Base-by-base conservation (phyloP, 2,329 filamentous ascomycete species). In the Aspergillus sp. region DNA sequence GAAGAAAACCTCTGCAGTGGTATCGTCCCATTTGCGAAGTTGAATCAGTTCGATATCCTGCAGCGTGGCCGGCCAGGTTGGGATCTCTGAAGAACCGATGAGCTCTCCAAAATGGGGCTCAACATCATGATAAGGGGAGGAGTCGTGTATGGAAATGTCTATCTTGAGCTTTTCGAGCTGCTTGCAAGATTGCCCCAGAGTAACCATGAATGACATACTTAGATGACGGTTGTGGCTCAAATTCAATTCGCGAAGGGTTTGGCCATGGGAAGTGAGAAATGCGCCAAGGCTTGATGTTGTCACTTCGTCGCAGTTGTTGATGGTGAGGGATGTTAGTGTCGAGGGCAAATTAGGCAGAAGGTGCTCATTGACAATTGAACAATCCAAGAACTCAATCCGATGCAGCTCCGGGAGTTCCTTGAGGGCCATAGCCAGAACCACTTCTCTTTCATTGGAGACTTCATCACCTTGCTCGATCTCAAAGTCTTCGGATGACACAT, bases 181-280 rank as follows among this genome's bases (percentile, higher is more conserved):
- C 0, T 88, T 88, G 58, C 90, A 95, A 2, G 78, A 75, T 4
- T 69, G 63, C 12, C 78, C 81, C 37, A 97, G 67, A 27, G 76
- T 65, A 0, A 81, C 77, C 6, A 93, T 72, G 56, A 95, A 96
- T 0, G 77, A 80, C 33, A 96, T 68, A 55, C 83, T 85, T 33
- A 96, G 72, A 2, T 84, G 82, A 48, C 88, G 83, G 56, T 95
- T 95, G 65, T 95, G 86, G 42, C 85, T 79, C 5, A 96, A 71
- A 1, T 75, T 77, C 6, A 97, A 73, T 32, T 78, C 77, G 41
- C 77, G 76, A 19, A 97, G 70, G n/a, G 79, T 69, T 19, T 71
- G 66, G 0, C 90, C 90, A 54, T 88, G 82, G 1, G 77, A 77
- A 5, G 72, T 60, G 33, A 96, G 73, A 57, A 86, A 95, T 0